Base-by-base conservation (phyloP, 116 monocot species). In the Thalassia testudinum region DNA sequence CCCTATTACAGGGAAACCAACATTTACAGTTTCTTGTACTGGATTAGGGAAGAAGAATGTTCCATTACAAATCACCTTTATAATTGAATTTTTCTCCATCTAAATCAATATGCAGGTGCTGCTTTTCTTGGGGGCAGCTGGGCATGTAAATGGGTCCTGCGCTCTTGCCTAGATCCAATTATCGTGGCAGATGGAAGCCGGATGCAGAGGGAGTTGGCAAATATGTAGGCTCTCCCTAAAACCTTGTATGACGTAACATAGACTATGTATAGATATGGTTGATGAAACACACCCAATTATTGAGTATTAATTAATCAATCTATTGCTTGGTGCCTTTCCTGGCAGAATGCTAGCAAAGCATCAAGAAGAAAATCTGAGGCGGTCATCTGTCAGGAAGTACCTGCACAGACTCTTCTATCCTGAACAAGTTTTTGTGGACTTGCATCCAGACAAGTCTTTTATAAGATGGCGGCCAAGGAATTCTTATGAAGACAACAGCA, bases 151-250 rank as follows among this genome's bases (percentile, higher is more conserved):
- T 62, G 24, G 53, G 43, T 20, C 24, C 16, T 37, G 26, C 42
- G 27, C 8, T 53, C 62, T 19, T 52, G 40, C 27, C 62, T 62
- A 19, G 26, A 62, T 52, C 62, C 53, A 24, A 72, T 86, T 47
- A 52, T 92, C 40, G 68, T 29, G 14, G 53, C 68, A 29, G 75
- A 80, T 62, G 82, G 86, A 44, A 82, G 62, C 56, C 72, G 70
- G 20, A 78, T 83, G 62, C 82, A 92, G 62, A 70, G 54, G 61
- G 86, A 86, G 23, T 50, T 92, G 56, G 76, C 92, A 38, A 63
- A 70, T 57, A 77, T 92, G 92, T 86, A 77, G 10, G 19, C 45
- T n/a, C 45, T 24, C 1, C 14, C 15, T 45, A 20, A 45, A 45
- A 45, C 4, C 19, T 45, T 45, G 15, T 45, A 1, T 45, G 18